A percentile compares a stretch with the other conserved stretches of the same genome.
Conservation (phyloP, 164 flowering plant genomes). For the Nelumbo lutea region DNA sequence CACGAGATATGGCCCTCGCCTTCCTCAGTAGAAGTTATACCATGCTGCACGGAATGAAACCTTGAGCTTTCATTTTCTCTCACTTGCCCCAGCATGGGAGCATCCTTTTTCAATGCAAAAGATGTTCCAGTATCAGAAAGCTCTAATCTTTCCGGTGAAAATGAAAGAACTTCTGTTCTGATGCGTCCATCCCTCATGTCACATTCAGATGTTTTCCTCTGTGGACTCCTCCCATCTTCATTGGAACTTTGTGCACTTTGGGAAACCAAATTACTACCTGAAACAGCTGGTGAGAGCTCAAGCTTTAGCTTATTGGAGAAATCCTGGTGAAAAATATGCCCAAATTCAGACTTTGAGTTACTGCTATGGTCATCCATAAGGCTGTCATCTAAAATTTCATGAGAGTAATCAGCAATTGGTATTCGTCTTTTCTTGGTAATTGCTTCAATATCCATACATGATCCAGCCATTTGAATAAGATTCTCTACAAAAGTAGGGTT, state of each 20-base stretch:
- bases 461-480: constrained; percentile 52
- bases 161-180: constrained; percentile 29
- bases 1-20: constrained; percentile 58
- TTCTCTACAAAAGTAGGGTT: constrained; percentile 61
- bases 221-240: constrained; percentile 60
- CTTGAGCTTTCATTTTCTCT: constrained; percentile 28
- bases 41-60: constrained; percentile 25
- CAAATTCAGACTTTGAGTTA: constrained; percentile 41
- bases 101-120: constrained; percentile 38
- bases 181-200: constrained; percentile 32
- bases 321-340: constrained; percentile 50
- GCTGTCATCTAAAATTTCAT: constrained; percentile 41
- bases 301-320: constrained; percentile 62
- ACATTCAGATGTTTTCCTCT: constrained; percentile 35
- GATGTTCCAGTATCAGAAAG: constrained; percentile 75
- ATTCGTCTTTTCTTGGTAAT: constrained; percentile 73
- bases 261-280: constrained; percentile 68
- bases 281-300: constrained; percentile 78
- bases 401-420: constrained; percentile 41
- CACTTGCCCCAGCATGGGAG: constrained; percentile 25
- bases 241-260: constrained; percentile 71
- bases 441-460: constrained; percentile 56
- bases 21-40: constrained; percentile 40
- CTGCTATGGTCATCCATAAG: constrained; percentile 45
- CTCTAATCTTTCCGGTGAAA: constrained; percentile 53